Conservation (phyloP, 2,329 filamentous ascomycete genomes). For the Keithomyces neogunnii region DNA sequence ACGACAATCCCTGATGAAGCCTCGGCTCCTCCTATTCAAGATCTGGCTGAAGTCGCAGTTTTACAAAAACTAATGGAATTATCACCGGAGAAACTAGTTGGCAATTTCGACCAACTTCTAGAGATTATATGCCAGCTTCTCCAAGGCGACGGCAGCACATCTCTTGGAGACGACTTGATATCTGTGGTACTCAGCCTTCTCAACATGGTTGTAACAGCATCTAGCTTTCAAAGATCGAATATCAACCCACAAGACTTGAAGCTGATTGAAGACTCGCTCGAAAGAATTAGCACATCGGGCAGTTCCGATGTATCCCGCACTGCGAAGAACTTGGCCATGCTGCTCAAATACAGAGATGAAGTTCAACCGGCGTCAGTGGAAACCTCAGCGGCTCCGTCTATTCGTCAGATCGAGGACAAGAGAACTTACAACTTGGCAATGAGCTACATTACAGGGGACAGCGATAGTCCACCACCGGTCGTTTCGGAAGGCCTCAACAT, state of each 20-base stretch:
- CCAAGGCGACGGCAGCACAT: slow-evolving; percentile 30
- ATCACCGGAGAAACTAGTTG: slow-evolving; percentile 54
- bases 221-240: slow-evolving; percentile 43
- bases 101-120: slow-evolving; percentile 55
- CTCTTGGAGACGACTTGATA: slow-evolving; percentile 38
- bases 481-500: slow-evolving; percentile 56
- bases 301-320: slow-evolving; percentile 39
- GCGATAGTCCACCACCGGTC: slow-evolving; percentile 58
- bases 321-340: slow-evolving; percentile 45
- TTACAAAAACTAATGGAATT: slow-evolving; percentile 57
- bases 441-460: slow-evolving; percentile 49
- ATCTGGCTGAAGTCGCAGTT: slow-evolving; percentile 50
- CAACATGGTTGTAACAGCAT: slow-evolving; percentile 50
- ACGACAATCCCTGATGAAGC: slow-evolving; percentile 21
- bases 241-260: slow-evolving; percentile 32
- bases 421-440: slow-evolving; percentile 55
- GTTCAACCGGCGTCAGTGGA: slow-evolving; percentile 36
- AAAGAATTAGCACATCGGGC: slow-evolving; percentile 28
- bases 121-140: slow-evolving; percentile 56
- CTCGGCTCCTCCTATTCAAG: slow-evolving; percentile 31
- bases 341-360: slow-evolving; percentile 48
- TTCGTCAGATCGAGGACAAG: slow-evolving; percentile 48
- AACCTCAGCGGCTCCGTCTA: slow-evolving; percentile 27
- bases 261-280: slow-evolving; percentile 41
- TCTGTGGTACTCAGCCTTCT: slow-evolving; percentile 51